These are phyloP conservation scores for Cercospora sp. DNA, from an alignment of 2,329 filamentous ascomycete genomes.

Conservation along the genomic window DNA sequence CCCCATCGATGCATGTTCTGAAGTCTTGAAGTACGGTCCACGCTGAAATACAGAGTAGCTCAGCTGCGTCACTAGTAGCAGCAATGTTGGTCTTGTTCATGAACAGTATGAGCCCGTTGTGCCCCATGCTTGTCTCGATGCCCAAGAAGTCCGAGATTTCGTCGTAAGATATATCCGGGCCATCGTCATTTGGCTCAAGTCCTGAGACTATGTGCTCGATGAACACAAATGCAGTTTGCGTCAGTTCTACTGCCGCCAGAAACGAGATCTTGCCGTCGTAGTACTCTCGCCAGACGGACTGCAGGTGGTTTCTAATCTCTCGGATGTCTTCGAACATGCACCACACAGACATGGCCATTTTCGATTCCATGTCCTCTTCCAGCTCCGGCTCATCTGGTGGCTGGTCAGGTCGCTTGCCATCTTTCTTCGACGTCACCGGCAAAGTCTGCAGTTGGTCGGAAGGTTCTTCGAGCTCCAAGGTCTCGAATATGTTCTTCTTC, in stretches of 20 bases:
- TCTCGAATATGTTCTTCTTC: not conserved
- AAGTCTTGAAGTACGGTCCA: not conserved
- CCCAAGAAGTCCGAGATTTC: not conserved
- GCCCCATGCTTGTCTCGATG: not conserved
- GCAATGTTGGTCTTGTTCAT: not conserved
- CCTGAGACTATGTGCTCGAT: not conserved
- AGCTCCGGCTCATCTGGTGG: not conserved
- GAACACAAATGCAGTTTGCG: not conserved
- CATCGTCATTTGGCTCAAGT: not conserved
- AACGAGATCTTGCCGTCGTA: conserved; percentile 1
- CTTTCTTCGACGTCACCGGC: not conserved
- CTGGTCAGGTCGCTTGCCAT: not conserved
- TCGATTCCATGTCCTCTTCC: not conserved
- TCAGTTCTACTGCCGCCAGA: not conserved
- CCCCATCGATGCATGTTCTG: not conserved
- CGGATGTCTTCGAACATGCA: conserved; percentile 6
- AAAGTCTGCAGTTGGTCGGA: not conserved
- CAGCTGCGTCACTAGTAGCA: not conserved
- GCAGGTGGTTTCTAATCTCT: not conserved
- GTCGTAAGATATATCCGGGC: not conserved
- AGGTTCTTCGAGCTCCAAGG: conserved; percentile 1
- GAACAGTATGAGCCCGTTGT: not conserved
- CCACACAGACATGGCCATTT: not conserved
- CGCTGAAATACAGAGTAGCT: not conserved
- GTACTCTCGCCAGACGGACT: not conserved